Evolutionary conservation across 805 yeast species (phyloP).

Genomic region (Candida namnaoensis): DNA sequence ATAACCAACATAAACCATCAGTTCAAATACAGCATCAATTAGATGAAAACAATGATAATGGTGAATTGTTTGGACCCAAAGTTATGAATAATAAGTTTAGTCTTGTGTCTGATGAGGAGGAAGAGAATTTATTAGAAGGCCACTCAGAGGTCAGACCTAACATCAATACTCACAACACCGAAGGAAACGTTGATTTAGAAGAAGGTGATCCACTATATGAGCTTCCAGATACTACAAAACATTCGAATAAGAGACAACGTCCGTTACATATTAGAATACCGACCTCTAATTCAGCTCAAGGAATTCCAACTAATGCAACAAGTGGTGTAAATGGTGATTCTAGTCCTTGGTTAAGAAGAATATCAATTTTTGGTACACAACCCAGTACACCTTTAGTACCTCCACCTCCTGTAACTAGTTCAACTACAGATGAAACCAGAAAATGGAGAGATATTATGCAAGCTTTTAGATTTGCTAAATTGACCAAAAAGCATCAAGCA

Average conservation of each 20-base stretch:
- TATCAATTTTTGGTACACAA: not conserved
- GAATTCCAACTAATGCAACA: too few species aligned
- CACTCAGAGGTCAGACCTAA: not conserved
- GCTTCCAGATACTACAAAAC: too few species aligned
- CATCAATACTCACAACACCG: too few species aligned
- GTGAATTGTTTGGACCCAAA: not conserved
- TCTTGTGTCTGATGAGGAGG: not conserved
- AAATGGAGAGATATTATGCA: slow-evolving; percentile 19
- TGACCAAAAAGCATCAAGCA: not conserved
- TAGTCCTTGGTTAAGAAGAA: not conserved
- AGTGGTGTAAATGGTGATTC: not conserved
- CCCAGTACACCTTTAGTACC: not conserved
- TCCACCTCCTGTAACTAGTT: not conserved
- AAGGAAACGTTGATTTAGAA: not conserved
- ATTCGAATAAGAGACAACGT: too few species aligned
- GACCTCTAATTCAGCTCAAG: not conserved
- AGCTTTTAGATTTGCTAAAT: slow-evolving; percentile 15
- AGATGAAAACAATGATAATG: too few species aligned
- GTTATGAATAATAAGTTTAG: not conserved
- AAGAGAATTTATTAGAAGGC: not conserved
- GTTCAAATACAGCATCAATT: too few species aligned
- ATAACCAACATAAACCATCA: not conserved
- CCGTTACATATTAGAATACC: too few species aligned
- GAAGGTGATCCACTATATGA: too few species aligned
- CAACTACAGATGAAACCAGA: slow-evolving; percentile 2